Percentiles rank a stretch among this genome's conserved stretches.
Evolutionary conservation across 2,329 filamentous ascomycete species (phyloP).

Genomic region (Aspergillus clavatus): DNA sequence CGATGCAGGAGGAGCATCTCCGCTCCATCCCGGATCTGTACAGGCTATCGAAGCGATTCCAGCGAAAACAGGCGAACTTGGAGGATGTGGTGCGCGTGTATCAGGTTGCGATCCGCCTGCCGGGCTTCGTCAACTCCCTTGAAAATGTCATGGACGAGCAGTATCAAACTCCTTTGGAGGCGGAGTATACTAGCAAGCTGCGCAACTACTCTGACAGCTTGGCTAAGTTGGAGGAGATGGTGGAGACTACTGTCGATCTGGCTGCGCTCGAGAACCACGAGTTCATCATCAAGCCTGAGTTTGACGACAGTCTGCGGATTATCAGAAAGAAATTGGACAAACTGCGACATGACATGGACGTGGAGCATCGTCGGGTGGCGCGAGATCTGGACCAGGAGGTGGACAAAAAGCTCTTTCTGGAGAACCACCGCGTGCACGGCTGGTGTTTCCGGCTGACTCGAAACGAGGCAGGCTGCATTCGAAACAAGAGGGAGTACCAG

Average conservation of each 20-base stretch:
- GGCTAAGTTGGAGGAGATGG: conserved; percentile 89
- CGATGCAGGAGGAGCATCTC: conserved; percentile 93
- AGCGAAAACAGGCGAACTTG: conserved; percentile 81
- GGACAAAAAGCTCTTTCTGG: conserved; percentile 98
- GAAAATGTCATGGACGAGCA: conserved; percentile 94
- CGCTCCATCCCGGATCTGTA: conserved; percentile 92
- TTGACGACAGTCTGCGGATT: conserved; percentile 81
- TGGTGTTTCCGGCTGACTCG: conserved; percentile 94
- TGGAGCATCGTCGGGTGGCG: conserved; percentile 71
- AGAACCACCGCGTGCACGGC: conserved; percentile 92
- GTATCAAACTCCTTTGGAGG: conserved; percentile 81
- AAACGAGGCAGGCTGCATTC: conserved; percentile 84
- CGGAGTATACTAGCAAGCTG: conserved; percentile 80
- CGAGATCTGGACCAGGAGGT: conserved; percentile 81
- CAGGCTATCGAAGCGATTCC: conserved; percentile 88
- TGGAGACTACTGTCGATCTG: conserved; percentile 94
- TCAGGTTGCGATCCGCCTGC: conserved; percentile 86
- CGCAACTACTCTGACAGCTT: conserved; percentile 71
- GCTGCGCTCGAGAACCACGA: conserved; percentile 95
- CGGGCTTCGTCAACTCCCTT: conserved; percentile 81
- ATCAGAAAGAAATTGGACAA: conserved; percentile 89
- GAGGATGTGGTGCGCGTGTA: conserved; percentile 96
- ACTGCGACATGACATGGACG: conserved; percentile 73
- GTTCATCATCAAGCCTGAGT: conserved; percentile 98
- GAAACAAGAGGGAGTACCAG: conserved; percentile 83